Percentiles rank a stretch among this genome's conserved stretches.
Evolutionary conservation across 2,329 filamentous ascomycete species (phyloP).

Genomic region (Ophiostoma triangulosporum): DNA sequence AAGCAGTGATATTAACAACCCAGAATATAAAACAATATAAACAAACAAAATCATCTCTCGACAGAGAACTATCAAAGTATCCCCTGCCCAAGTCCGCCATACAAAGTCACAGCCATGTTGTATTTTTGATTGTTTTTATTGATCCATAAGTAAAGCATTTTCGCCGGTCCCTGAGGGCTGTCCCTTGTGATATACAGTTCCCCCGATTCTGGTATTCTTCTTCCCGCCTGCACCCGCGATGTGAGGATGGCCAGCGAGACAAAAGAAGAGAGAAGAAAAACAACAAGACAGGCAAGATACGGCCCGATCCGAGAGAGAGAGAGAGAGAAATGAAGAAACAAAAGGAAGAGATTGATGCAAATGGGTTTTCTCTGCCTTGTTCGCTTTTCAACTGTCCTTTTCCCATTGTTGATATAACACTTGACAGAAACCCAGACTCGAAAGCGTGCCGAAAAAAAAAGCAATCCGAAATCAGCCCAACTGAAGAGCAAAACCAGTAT

Average conservation of each 20-base stretch:
- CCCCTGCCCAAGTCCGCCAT: neutral
- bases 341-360: neutral
- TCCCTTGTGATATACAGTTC: neutral
- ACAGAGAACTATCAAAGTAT: neutral
- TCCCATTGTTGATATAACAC: neutral
- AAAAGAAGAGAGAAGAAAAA: neutral
- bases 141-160: neutral
- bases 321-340: neutral
- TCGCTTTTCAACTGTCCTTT: neutral
- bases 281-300: conserved; percentile 1
- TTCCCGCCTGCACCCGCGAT: neutral
- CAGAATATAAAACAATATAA: neutral
- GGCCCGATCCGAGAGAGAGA: neutral
- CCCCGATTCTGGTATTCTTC: neutral
- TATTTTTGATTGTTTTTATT: neutral
- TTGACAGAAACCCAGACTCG: neutral
- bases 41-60: too few species aligned
- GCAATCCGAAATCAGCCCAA: neutral
- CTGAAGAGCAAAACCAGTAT: neutral
- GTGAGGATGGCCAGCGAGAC: neutral
- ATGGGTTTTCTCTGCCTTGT: neutral
- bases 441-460: conserved; percentile 3
- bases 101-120: neutral
- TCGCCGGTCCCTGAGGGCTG: neutral
- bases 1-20: too few species aligned